These are phyloP conservation scores for Leishmania amazonensis DNA, from an alignment of 208 protist genomes.

Conservation along the genomic window DNA sequence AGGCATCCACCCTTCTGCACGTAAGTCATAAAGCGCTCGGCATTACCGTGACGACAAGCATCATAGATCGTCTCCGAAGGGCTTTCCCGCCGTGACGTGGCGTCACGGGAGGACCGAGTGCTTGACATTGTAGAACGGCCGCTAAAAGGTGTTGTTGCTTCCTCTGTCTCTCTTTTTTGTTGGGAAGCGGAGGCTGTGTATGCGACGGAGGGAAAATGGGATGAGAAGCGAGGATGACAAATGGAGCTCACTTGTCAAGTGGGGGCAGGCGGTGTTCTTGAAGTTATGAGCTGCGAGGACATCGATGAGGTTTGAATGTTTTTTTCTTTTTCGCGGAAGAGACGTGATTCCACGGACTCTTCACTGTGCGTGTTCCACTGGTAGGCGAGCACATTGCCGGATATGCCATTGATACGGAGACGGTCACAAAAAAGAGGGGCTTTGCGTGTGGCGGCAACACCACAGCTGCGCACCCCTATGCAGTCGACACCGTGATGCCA, in stretches of 20 bases:
- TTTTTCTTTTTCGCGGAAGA: not conserved
- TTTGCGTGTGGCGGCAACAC: not conserved
- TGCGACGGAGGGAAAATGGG: not conserved
- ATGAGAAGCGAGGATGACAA: not conserved
- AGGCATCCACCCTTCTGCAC: conserved; percentile 72
- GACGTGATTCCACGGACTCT: not conserved
- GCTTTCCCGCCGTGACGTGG: not conserved
- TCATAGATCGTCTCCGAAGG: conserved; percentile 71
- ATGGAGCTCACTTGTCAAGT: not conserved
- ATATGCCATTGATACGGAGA: not conserved
- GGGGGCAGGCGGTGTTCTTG: not conserved
- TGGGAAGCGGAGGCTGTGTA: not conserved
- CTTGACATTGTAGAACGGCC: not conserved
- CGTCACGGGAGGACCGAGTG: not conserved
- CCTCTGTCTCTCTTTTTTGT: not conserved
- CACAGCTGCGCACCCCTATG: not conserved
- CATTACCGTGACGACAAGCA: conserved; percentile 60
- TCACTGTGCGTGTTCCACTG: not conserved
- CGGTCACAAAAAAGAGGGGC: not conserved
- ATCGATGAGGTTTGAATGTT: not conserved
- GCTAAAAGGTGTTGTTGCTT: not conserved
- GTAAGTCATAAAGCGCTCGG: conserved; percentile 56
- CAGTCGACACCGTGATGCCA: not conserved
- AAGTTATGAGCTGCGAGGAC: not conserved
- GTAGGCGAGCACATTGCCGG: not conserved